Evolutionary conservation across 225 moss, liverwort and hornwort species (phyloP).

Genomic region (Rhytidiadelphus loreus): DNA sequence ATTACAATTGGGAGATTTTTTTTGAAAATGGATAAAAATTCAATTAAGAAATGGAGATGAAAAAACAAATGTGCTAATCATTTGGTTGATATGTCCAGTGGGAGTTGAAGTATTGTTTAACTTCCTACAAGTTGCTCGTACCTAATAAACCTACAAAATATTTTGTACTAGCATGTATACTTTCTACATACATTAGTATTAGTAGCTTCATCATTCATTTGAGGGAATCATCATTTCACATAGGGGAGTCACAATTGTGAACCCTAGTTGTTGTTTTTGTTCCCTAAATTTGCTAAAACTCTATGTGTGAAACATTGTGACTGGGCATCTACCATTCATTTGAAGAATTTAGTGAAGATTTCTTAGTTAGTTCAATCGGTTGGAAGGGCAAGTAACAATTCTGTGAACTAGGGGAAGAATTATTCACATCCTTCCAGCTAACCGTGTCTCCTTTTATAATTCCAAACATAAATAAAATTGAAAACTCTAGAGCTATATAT

Average conservation of each 20-base stretch:
- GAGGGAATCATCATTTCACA: too few species aligned
- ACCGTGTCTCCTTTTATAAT: background rate
- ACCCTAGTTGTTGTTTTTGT: background rate
- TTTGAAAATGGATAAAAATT: background rate
- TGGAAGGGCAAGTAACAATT: background rate
- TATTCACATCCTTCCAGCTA: background rate
- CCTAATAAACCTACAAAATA: background rate
- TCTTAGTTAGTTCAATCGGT: background rate
- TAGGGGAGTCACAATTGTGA: accelerated
- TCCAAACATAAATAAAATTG: background rate
- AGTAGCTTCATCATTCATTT: background rate
- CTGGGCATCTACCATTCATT: accelerated
- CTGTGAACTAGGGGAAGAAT: accelerated
- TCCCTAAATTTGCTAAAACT: background rate
- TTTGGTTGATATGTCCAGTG: background rate
- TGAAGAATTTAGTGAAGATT: accelerated
- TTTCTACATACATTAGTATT: background rate
- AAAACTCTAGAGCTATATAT: background rate
- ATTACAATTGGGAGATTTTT: background rate
- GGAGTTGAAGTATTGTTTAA: background rate
- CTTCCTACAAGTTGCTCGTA: background rate
- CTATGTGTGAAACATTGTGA: accelerated
- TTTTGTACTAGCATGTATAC: background rate
- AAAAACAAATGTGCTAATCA: too few species aligned
- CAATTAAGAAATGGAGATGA: too few species aligned